A percentile compares a stretch with the other conserved stretches of the same genome.
These are phyloP conservation scores for Pilasporangium apinafurcum DNA, from an alignment of 352 stramenopile genomes.

Conservation along the genomic window DNA sequence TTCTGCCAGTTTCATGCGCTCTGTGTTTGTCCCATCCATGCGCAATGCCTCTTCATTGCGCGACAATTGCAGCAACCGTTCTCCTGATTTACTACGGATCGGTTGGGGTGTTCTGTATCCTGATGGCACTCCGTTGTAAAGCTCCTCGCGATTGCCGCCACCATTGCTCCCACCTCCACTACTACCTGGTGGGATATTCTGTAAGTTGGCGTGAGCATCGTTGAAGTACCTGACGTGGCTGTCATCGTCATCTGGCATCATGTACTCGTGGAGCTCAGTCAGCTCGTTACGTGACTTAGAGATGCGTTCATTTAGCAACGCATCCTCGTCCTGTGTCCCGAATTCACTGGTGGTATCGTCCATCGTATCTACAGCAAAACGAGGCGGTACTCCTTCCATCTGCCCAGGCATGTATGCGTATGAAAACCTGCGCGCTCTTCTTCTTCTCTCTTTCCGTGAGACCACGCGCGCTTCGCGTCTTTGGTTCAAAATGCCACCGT, in stretches of 20 bases:
- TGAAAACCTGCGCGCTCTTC: no score
- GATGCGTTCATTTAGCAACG: constrained; percentile 44
- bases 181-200: constrained; percentile 15
- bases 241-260: constrained; percentile 19
- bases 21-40: no score
- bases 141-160: constrained; percentile 4
- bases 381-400: no score
- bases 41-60: constrained; percentile 30
- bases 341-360: no score
- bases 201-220: constrained; percentile 4
- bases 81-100: constrained; percentile 23
- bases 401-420: no score
- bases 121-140: constrained; percentile 13
- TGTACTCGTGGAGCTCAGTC: constrained; percentile 45
- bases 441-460: no score
- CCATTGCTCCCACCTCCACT: no score
- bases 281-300: constrained; percentile 45
- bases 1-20: constrained; percentile 73
- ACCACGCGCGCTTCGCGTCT: no score
- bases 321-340: constrained; percentile 26
- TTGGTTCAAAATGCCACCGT: no score
- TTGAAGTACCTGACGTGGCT: constrained; percentile 8
- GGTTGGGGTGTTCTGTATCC: constrained; percentile 29
- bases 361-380: no score
- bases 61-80: constrained; percentile 44